These are phyloP conservation scores for Eucalyptus virginea DNA, from an alignment of 345 rosid genomes.

Conservation along the genomic window DNA sequence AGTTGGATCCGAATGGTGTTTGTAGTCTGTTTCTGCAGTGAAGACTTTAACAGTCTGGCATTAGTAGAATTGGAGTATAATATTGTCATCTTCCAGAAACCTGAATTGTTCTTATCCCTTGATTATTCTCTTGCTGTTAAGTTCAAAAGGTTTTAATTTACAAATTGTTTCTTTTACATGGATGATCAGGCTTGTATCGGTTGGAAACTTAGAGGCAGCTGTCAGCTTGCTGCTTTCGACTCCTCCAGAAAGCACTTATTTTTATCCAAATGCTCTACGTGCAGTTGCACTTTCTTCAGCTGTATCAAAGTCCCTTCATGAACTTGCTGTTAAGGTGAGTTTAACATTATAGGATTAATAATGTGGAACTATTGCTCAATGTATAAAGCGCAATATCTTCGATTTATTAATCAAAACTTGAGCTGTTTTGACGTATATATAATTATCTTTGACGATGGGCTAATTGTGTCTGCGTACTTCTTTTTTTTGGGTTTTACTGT, in stretches of 20 bases:
- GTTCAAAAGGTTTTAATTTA: neutral
- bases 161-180: neutral
- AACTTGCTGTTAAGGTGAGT: constrained; percentile 87
- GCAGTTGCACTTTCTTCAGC: constrained; percentile 98
- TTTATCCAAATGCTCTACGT: constrained; percentile 90
- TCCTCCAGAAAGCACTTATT: constrained; percentile 82
- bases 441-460: neutral
- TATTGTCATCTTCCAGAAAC: neutral
- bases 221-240: constrained; percentile 91
- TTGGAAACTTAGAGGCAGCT: constrained; percentile 96
- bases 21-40: neutral
- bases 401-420: neutral
- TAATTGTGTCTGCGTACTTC: neutral
- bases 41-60: neutral
- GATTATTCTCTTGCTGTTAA: neutral
- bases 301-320: constrained; percentile 90
- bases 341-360: neutral
- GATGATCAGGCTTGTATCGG: constrained; percentile 64
- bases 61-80: neutral
- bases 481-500: neutral
- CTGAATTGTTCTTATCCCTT: neutral
- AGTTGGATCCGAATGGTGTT: neutral
- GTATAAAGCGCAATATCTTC: neutral
- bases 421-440: neutral
- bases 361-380: neutral